Evolutionary conservation across 2,329 filamentous ascomycete species (phyloP), one percentile per base, ranked within the genome.

Genomic region (Pseudogymnoascus sp.): DNA sequence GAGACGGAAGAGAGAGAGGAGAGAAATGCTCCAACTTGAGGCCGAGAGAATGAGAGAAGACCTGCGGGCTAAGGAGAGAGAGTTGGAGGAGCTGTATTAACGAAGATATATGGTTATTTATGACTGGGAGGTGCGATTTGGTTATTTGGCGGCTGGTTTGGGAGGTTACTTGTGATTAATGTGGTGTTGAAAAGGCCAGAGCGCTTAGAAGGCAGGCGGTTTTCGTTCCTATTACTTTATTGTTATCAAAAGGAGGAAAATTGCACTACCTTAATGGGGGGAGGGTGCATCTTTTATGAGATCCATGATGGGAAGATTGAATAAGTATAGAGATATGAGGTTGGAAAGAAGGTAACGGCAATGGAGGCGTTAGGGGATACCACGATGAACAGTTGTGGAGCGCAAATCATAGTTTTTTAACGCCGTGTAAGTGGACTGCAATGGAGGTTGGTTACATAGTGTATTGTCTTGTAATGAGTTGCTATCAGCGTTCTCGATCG

Each of bases 21-120:
- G 87, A 58, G 83, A 82, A 7, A 82, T 85, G 58, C 75, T 95
- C 58, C 82, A 87, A 71, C 80, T 85, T 25, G 90, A 95, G 72
- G 86, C 89, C 0, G 88, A 92, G 69, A 79, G 80, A 60, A 94
- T 94, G 85, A 82, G 72, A 48, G 71, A 73, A 60, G 69, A 67
- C 5, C 60, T 74, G 8, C 66, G 65, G 15, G 70, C 69, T 1
- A 72, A 72, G 60, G 70, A 72, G 61, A 64, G 66, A 40, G 70
- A 72, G 59, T 59, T 72, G 61, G 68, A 66, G 33, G 70, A 72
- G 27, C 58, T 72, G 58, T 65, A 64, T 15, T 59, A 59, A 42
- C 27, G 58, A 59, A 33, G 29, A 21, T 35, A 55, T 55, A 35
- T 55, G 48, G 48, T 55, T 55, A 35, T 55, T 55, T 35, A 55